phyloP scores from a whole-genome alignment of 495 filamentous ascomycete species.

The Aspergillus cristatus region DNA sequence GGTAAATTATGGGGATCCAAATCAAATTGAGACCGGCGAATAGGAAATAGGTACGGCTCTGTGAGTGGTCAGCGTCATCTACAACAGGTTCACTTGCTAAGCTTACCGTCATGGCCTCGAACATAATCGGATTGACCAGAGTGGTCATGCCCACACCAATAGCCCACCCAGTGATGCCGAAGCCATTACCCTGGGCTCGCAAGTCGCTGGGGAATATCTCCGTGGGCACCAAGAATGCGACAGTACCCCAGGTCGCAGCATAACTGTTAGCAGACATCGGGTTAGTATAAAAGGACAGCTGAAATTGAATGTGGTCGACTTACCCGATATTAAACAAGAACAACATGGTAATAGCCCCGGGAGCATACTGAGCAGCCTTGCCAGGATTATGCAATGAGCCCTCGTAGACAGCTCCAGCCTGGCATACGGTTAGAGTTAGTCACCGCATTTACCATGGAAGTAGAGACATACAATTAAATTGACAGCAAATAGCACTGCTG shows the following conservation, averaged over 20 bases:
- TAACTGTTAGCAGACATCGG: constrained; percentile 16
- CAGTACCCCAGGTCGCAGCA: constrained; percentile 47
- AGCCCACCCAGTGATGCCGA: constrained; percentile 49
- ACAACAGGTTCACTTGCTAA: background rate
- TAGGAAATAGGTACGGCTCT: constrained; percentile 43
- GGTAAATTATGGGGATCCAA: constrained; percentile 43
- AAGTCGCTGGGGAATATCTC: constrained; percentile 46
- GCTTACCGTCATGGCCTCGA: constrained; percentile 26
- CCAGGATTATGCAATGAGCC: constrained; percentile 21
- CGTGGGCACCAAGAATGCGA: constrained; percentile 43
- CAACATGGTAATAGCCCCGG: constrained; percentile 42
- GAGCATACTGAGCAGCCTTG: constrained; percentile 26
- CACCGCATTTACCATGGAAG: background rate
- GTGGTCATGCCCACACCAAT: constrained; percentile 47
- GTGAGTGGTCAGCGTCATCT: constrained; percentile 2
- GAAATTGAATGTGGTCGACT: background rate
- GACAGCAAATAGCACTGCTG: constrained; percentile 21
- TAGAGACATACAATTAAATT: constrained; percentile 22
- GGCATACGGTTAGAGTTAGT: background rate
- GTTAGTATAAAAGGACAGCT: background rate
- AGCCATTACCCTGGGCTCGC: constrained; percentile 46
- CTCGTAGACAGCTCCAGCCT: constrained; percentile 34
- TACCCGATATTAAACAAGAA: constrained; percentile 45
- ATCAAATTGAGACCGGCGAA: constrained; percentile 46
- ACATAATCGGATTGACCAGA: constrained; percentile 45